These are phyloP conservation scores for Fusarium equiseti DNA, from an alignment of 2,329 filamentous ascomycete species.

Conservation along the genomic window DNA sequence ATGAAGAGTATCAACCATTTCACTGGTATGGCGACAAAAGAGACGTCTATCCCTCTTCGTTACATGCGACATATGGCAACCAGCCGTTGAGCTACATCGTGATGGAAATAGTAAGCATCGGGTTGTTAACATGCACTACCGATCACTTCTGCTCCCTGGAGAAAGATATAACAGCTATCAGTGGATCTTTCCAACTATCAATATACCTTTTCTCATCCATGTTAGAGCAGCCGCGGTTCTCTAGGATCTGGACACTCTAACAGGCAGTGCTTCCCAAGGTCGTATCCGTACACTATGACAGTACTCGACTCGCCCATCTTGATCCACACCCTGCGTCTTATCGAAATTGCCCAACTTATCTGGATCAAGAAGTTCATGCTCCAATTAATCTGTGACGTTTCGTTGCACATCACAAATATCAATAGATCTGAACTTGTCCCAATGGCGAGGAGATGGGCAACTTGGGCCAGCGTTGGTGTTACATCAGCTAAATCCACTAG, in stretches of 20 bases:
- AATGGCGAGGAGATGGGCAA: no score
- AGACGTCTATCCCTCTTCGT: not conserved
- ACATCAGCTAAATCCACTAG: not conserved
- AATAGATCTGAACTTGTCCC: no score
- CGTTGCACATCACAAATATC: no score
- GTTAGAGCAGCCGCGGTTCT: not conserved
- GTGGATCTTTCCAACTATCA: not conserved
- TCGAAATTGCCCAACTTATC: no score
- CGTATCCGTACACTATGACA: not conserved
- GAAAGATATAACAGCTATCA: not conserved
- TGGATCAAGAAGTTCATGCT: no score
- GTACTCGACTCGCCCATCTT: no score
- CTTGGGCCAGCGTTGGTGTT: not conserved
- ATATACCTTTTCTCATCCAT: not conserved
- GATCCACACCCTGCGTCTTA: no score
- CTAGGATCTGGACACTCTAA: not conserved
- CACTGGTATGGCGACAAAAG: not conserved
- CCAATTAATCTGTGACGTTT: no score
- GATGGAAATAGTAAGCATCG: not conserved
- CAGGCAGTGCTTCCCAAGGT: not conserved
- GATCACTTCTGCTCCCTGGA: not conserved
- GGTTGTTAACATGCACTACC: not conserved
- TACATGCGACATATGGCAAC: not conserved
- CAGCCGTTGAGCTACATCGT: conserved; percentile 1
- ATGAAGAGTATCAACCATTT: not conserved